Evolutionary conservation across 495 filamentous ascomycete genomes (phyloP), one percentile per base, ranked within the genome.

Genomic region (Terfezia claveryi): DNA sequence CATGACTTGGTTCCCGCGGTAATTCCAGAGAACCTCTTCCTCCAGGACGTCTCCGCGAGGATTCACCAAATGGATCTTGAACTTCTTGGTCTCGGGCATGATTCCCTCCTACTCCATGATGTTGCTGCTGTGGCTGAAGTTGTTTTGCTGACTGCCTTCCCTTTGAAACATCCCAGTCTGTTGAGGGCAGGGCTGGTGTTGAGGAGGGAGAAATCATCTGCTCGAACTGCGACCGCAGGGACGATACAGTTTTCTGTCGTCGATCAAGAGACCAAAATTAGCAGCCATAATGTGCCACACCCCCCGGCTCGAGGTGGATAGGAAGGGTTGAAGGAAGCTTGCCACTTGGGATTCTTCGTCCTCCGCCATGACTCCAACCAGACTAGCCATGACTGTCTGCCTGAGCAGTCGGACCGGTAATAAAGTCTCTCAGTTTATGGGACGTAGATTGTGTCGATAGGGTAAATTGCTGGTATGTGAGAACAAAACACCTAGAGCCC

Each of bases 221-320:
- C 72, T 98, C 91, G 64, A 98, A 98, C 65, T 89, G 82, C 46
- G 87, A 91, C 51, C 85, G 76, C 37, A 96, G 72, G 50, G 89
- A 93, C 46, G 91, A 98, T 27, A 98, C 91, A 0, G 91, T 46
- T 14, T 46, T 46, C 41, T 46, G 17, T 46, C 41, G 27, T 32
- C 4, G 17, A 0, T 46, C 41, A 20, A 14, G 14, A 8, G 20
- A 8, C 14, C 41, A 46, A 14, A 14, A 20, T 46, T 46, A 46
- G 41, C 41, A 46, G 41, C 41, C 41, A 46, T 46, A 20, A 5
- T 14, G 17, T 20, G 41, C 41, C 41, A 0, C 8, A 0, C 41
- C 4, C 14, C 8, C 14, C 41, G 1, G 12, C 41, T 46, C 14
- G 41, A 14, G 17, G 4, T 14, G 41, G 8, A 46, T 14, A 46